These are phyloP conservation scores for Dimargaris cristalligena DNA, from an alignment of 192 early-diverging fungal genomes.

Conservation along the genomic window DNA sequence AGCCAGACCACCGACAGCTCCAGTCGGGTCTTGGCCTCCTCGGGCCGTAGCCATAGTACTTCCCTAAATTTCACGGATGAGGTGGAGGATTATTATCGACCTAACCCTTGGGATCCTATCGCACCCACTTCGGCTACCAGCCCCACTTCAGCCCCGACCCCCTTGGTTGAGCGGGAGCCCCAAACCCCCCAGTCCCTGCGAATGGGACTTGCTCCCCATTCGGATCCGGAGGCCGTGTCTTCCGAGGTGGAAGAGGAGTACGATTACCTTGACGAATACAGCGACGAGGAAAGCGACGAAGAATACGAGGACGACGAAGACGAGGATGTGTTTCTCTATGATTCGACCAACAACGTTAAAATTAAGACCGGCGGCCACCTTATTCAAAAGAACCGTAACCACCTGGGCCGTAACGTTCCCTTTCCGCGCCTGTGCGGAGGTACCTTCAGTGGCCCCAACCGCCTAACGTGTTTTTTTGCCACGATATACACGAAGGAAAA, in stretches of 20 bases:
- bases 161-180: background rate
- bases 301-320: conserved; percentile 12
- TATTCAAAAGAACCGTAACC: conserved; percentile 15
- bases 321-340: conserved; percentile 8
- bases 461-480: conserved; percentile 27
- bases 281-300: background rate
- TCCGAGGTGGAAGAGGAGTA: conserved; percentile 12
- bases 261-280: conserved; percentile 13
- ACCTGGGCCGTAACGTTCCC: conserved; percentile 20
- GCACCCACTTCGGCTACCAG: background rate
- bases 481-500: conserved; percentile 18
- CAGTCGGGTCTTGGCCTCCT: too few relatives aligned
- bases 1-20: too few relatives aligned
- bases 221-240: background rate
- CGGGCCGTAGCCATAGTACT: too few relatives aligned
- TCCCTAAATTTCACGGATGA: background rate
- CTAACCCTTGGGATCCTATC: background rate
- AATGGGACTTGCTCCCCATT: background rate
- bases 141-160: background rate
- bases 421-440: conserved; percentile 32
- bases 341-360: background rate
- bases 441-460: conserved; percentile 24
- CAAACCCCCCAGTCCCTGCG: background rate
- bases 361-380: conserved; percentile 1
- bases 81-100: background rate